Conservation (phyloP, 352 stramenopile species). For the Peronospora belbahrii region DNA sequence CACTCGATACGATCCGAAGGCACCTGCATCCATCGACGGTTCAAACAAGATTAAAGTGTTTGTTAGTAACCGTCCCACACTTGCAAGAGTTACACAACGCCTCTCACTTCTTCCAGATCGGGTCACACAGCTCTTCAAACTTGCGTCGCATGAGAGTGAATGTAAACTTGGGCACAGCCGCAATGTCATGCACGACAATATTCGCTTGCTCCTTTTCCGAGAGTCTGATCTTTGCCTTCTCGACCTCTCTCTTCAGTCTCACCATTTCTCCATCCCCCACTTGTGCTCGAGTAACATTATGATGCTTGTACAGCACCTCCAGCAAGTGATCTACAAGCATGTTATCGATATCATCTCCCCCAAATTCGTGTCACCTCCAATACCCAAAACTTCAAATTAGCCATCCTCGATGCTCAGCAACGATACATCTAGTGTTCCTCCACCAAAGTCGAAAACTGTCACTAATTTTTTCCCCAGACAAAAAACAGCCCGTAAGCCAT, state of each 20-base stretch:
- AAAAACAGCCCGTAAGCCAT: slow-evolving; percentile 97
- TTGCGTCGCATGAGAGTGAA: slow-evolving; percentile 90
- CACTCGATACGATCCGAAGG: slow-evolving; percentile 68
- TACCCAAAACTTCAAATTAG: no score
- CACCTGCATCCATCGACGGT: slow-evolving; percentile 40
- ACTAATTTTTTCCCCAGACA: no score
- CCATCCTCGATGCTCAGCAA: no score
- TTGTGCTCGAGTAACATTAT: slow-evolving; percentile 28
- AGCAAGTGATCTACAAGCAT: slow-evolving; percentile 90
- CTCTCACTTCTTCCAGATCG: slow-evolving; percentile 96
- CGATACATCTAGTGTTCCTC: no score
- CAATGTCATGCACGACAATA: slow-evolving; percentile 34
- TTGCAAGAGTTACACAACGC: no score
- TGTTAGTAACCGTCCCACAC: no score
- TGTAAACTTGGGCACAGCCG: slow-evolving; percentile 29
- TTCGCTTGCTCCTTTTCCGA: slow-evolving; percentile 40
- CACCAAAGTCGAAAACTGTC: no score
- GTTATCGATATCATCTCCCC: no score
- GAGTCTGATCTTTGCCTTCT: slow-evolving; percentile 65
- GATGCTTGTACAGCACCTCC: slow-evolving; percentile 80
- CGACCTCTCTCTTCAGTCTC: slow-evolving; percentile 47
- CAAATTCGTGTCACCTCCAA: no score
- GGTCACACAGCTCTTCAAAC: slow-evolving; percentile 93
- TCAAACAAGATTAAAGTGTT: no score
- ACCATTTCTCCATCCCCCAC: slow-evolving; percentile 44